These are phyloP conservation scores for Emydomyces testavorans DNA, from an alignment of 2,329 filamentous ascomycete genomes.

Conservation along the genomic window DNA sequence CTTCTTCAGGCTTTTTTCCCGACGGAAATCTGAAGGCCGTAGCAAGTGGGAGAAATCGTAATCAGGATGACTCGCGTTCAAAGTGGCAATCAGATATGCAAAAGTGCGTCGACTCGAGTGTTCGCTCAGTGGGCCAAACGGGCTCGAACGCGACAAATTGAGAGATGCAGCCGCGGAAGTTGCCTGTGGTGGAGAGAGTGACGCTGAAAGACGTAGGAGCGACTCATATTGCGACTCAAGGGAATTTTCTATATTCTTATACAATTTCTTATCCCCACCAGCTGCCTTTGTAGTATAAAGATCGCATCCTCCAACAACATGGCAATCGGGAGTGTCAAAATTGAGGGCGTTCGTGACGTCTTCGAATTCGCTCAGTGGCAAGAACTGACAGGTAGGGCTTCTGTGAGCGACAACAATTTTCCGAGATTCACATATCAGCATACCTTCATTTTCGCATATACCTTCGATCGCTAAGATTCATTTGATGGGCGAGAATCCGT, in stretches of 20 bases:
- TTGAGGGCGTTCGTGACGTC: slow-evolving; percentile 85
- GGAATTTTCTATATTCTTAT: slow-evolving; percentile 86
- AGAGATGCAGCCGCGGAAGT: slow-evolving; percentile 54
- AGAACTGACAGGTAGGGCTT: slow-evolving; percentile 54
- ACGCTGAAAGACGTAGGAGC: slow-evolving; percentile 72
- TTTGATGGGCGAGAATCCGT: not conserved
- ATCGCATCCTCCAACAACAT: slow-evolving; percentile 87
- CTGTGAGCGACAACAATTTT: slow-evolving; percentile 1
- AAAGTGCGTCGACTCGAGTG: slow-evolving; percentile 82
- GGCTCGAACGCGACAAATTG: slow-evolving; percentile 74
- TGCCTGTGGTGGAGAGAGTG: slow-evolving; percentile 71
- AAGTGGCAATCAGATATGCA: slow-evolving; percentile 87
- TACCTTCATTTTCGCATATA: slow-evolving; percentile 11
- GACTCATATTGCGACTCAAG: slow-evolving; percentile 86
- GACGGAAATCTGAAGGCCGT: slow-evolving; percentile 77
- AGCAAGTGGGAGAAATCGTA: slow-evolving; percentile 95
- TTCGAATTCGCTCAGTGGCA: slow-evolving; percentile 83
- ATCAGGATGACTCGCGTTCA: slow-evolving; percentile 90
- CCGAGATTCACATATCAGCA: not conserved
- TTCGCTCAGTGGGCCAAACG: slow-evolving; percentile 83
- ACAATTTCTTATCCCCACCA: slow-evolving; percentile 90
- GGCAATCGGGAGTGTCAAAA: slow-evolving; percentile 86
- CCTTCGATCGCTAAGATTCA: not conserved
- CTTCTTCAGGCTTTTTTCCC: slow-evolving; percentile 64
- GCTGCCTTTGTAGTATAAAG: slow-evolving; percentile 96